Conservation (phyloP, 2,329 filamentous ascomycete genomes). For the Diaporthe humulicola region DNA sequence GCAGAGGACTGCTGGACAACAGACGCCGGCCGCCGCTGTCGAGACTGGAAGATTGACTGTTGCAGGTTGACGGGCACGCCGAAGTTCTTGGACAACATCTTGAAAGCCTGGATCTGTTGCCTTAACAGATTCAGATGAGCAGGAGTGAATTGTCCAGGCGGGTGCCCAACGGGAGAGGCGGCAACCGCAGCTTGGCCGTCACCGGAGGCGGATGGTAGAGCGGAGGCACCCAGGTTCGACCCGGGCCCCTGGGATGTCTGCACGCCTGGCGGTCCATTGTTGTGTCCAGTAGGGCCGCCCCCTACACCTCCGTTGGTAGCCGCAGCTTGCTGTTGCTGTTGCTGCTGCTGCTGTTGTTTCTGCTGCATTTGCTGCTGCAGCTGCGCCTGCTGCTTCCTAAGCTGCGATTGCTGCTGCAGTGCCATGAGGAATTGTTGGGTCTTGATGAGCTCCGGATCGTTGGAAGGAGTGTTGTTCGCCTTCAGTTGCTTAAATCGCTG, state of each 20-base stretch:
- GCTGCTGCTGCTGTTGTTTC: conserved; percentile 54
- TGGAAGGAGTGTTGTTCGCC: conserved; percentile 81
- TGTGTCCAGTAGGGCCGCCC: conserved; percentile 58
- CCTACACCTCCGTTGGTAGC: conserved; percentile 70
- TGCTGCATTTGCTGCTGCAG: conserved; percentile 46
- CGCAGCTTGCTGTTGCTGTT: conserved; percentile 55
- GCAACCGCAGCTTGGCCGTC: conserved; percentile 49
- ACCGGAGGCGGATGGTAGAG: conserved; percentile 52
- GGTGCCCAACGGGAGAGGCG: conserved; percentile 46
- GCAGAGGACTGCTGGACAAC: conserved; percentile 58
- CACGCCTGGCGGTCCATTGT: conserved; percentile 51
- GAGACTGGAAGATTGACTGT: conserved; percentile 83
- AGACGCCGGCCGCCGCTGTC: conserved; percentile 74
- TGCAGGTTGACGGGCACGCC: conserved; percentile 84
- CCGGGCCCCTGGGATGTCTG: conserved; percentile 52
- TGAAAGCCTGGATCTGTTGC: conserved; percentile 92
- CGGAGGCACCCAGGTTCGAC: conserved; percentile 54
- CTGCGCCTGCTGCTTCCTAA: conserved; percentile 43
- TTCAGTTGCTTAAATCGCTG: conserved; percentile 95
- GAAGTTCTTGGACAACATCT: conserved; percentile 87
- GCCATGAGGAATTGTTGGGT: conserved; percentile 80
- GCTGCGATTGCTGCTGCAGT: conserved; percentile 61
- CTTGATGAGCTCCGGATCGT: conserved; percentile 90
- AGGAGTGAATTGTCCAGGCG: conserved; percentile 73
- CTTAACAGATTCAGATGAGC: conserved; percentile 85